Evolutionary conservation across 148 eudicot genomes (phyloP).

Genomic region (Nepenthes gracilis): DNA sequence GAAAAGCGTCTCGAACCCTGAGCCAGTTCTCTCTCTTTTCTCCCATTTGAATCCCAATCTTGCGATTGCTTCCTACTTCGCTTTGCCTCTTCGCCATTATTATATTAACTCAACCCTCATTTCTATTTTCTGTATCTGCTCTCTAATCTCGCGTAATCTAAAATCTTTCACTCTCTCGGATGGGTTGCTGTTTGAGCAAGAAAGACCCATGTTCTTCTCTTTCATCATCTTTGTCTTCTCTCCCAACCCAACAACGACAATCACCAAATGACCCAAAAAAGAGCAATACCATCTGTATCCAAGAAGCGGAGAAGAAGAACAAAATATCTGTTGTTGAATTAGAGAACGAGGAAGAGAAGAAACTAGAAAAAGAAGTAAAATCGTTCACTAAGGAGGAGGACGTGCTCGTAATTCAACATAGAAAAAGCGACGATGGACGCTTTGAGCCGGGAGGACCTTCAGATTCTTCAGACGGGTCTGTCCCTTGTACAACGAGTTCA

Average conservation of each 20-base stretch:
- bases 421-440: conserved; percentile 47
- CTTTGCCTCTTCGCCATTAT: too few species aligned
- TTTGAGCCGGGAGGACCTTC: conserved; percentile 11
- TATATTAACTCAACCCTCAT: too few species aligned
- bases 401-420: conserved; percentile 47
- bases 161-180: conserved; percentile 7
- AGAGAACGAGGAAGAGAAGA: background rate
- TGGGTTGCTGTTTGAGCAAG: conserved; percentile 89
- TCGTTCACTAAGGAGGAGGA: conserved; percentile 32
- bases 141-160: background rate
- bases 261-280: background rate
- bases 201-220: conserved; percentile 25
- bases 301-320: conserved; percentile 15
- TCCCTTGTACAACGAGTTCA: background rate
- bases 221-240: conserved; percentile 6
- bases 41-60: too few species aligned
- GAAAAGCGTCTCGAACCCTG: conserved; percentile 1
- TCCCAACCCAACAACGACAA: conserved; percentile 12
- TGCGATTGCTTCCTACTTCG: too few species aligned
- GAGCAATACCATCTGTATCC: conserved; percentile 4
- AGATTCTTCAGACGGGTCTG: conserved; percentile 13
- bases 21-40: background rate
- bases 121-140: background rate
- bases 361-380: conserved; percentile 1
- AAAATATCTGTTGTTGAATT: background rate